Conservation (phyloP, 139 green algal genomes). For the Raphidocelis subcapitata region DNA sequence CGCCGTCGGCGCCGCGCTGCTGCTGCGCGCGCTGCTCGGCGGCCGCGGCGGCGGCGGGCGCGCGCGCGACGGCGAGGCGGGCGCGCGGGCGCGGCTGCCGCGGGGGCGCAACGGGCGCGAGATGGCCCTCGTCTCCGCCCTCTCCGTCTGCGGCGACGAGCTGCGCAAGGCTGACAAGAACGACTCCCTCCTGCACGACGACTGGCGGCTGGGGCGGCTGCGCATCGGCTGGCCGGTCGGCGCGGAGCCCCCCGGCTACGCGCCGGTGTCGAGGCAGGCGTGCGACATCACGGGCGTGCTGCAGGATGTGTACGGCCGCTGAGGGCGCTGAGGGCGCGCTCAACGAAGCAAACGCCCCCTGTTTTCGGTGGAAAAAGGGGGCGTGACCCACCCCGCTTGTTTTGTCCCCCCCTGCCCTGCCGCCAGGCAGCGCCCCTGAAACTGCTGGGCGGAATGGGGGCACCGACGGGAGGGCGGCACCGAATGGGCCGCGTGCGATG, state of each 20-base stretch:
- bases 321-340: too few species aligned
- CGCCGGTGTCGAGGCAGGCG: constrained; percentile 2
- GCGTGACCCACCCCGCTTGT: too few species aligned
- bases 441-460: too few species aligned
- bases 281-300: constrained; percentile 33
- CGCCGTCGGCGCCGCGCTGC: constrained; percentile 2
- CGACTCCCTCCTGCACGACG: constrained; percentile 36
- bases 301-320: constrained; percentile 34
- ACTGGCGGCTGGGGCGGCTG: constrained; percentile 46
- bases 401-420: too few species aligned
- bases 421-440: too few species aligned
- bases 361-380: too few species aligned
- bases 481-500: too few species aligned
- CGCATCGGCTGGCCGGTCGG: constrained; percentile 38
- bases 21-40: constrained; percentile 8
- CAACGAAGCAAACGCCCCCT: too few species aligned
- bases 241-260: constrained; percentile 26
- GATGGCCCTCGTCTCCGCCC: constrained; percentile 17
- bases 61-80: not conserved
- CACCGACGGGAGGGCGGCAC: too few species aligned
- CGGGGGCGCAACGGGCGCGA: constrained; percentile 16
- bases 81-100: constrained; percentile 3
- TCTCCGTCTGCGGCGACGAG: constrained; percentile 24
- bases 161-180: constrained; percentile 27
- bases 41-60: constrained; percentile 6